phyloP scores from a whole-genome alignment of 306 rosid species.

The Herpetospermum pedunculosum region DNA sequence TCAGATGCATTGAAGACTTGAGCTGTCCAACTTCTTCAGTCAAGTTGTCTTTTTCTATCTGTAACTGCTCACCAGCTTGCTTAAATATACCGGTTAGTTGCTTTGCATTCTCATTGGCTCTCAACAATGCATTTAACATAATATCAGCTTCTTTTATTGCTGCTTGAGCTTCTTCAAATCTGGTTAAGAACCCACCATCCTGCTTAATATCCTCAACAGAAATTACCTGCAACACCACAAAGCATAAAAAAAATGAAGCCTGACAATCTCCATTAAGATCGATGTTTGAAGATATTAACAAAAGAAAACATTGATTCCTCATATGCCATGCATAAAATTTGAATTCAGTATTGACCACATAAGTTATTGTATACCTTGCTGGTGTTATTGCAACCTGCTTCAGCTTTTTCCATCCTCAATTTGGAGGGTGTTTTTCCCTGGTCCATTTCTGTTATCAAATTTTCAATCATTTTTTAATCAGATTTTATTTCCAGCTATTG shows the following conservation, averaged over 20 bases:
- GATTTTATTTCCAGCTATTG: constrained; percentile 2
- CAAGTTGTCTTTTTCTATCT: constrained; percentile 47
- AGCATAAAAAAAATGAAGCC: constrained; percentile 16
- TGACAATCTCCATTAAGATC: constrained; percentile 1
- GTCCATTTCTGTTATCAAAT: constrained; percentile 40
- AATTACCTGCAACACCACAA: constrained; percentile 33
- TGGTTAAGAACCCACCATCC: constrained; percentile 34
- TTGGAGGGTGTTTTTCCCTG: constrained; percentile 22
- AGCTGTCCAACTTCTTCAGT: constrained; percentile 50
- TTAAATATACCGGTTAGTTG: constrained; percentile 50
- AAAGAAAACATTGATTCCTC: neutral
- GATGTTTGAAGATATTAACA: neutral
- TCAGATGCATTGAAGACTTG: constrained; percentile 29
- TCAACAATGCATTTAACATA: constrained; percentile 58
- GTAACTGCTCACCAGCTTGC: constrained; percentile 49
- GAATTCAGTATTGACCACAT: neutral
- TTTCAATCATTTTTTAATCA: constrained; percentile 16
- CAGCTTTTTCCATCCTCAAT: constrained; percentile 24
- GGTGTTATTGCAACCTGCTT: constrained; percentile 18
- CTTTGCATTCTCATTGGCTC: constrained; percentile 70
- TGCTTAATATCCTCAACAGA: constrained; percentile 18
- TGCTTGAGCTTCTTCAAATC: constrained; percentile 61
- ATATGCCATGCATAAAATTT: neutral
- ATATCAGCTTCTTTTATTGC: constrained; percentile 76
- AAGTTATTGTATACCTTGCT: constrained; percentile 32